phyloP scores from a whole-genome alignment of 345 rosid species.

The Ceriops decandra region DNA sequence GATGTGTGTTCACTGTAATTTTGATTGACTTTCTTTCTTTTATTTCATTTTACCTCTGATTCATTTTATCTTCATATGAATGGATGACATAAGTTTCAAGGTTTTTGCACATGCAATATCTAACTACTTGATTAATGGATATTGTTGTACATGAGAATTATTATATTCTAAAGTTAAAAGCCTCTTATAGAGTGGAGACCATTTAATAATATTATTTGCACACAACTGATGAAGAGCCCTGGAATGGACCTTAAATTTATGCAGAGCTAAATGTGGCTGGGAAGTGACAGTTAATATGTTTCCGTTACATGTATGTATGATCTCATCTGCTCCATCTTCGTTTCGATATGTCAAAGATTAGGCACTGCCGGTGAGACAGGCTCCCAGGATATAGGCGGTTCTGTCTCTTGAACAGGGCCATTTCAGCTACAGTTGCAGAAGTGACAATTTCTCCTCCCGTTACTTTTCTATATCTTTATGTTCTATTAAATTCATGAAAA shows the following conservation, averaged over 20 bases:
- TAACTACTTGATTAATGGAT: not conserved
- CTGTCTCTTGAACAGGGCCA: slow-evolving; percentile 4
- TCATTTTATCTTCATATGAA: not conserved
- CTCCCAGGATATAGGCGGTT: not conserved
- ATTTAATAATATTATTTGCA: too few species aligned
- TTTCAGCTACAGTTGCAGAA: not conserved
- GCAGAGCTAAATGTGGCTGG: not conserved
- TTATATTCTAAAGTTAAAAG: not conserved
- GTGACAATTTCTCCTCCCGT: not conserved
- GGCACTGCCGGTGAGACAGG: too few species aligned
- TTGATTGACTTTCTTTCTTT: not conserved
- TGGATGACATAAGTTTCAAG: not conserved
- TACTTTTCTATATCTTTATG: not conserved
- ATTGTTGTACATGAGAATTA: not conserved
- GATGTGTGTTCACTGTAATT: not conserved
- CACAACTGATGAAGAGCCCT: not conserved
- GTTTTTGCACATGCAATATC: not conserved
- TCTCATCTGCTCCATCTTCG: not conserved
- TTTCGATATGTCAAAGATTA: not conserved
- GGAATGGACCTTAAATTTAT: not conserved
- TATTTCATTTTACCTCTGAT: not conserved
- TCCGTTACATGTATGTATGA: too few species aligned
- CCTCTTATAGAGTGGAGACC: not conserved
- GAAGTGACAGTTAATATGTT: not conserved
- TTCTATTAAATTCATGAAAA: not conserved